Evolutionary conservation across 345 rosid genomes (phyloP), one percentile per base, ranked within the genome.

Genomic region (Pelargonium nanum): DNA sequence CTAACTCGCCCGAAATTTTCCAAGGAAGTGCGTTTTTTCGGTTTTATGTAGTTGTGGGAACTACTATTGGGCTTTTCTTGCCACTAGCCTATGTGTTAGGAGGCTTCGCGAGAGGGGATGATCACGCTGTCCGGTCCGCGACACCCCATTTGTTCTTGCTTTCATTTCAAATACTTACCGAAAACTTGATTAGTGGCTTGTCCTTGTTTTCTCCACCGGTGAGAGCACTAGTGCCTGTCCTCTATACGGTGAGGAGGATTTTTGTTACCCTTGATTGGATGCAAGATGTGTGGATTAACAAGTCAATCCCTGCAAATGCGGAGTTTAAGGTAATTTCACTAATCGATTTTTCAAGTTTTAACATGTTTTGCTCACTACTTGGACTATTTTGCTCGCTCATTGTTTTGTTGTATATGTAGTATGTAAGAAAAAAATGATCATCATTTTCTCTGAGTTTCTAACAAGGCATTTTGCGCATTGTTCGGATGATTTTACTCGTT

Each of bases 81-180:
- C 97, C 97, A 0, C 64, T 93, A 26, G 94, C 96, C 2, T 93
- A 89, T 23, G 96, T 84, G 24, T 48, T 93, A 62, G 97, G 99
- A 0, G 99, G 97, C n/a, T 89, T 93, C 0, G 99, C 99, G 0
- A 77, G 97, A 65, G 97, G 90, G 1, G 96, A 89, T 50, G 85
- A 85, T 6, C 74, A 79, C 0, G 94, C 91, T 0, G 89, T 86
- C 28, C 78, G 88, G 22, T 87, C 92, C 10, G 87, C 90, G 0
- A 87, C 99, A 0, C 97, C 92, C 1, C 95, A 85, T 60, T 62
- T 87, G 74, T 93, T 89, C 78, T 63, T 89, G 71, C 87, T 87
- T 20, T 87, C 96, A 0, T 93, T 83, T 71, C 99, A 93, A 71
- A 89, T 93, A 59, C 83, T 93, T 17, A 81, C 96, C 0, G 96